phyloP scores from a whole-genome alignment of 2,329 filamentous ascomycete genomes.

The Emydomyces testavorans region DNA sequence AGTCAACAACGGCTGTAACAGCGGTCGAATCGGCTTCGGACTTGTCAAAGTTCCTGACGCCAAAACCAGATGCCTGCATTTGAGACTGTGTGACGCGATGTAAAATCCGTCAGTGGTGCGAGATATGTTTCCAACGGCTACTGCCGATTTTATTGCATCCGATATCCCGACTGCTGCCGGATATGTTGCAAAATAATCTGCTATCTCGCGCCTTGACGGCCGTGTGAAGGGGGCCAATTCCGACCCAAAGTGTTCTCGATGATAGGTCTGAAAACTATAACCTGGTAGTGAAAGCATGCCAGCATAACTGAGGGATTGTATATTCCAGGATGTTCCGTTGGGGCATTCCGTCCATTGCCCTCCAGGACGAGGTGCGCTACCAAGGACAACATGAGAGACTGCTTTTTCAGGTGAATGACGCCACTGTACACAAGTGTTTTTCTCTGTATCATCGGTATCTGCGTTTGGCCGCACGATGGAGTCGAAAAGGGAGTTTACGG shows the following conservation, averaged over 20 bases:
- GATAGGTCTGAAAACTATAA: conserved; percentile 46
- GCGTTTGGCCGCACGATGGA: conserved; percentile 48
- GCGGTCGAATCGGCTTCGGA: conserved; percentile 40
- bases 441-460: conserved; percentile 44
- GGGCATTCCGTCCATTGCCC: conserved; percentile 51
- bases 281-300: conserved; percentile 51
- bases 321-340: conserved; percentile 43
- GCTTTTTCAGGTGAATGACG: conserved; percentile 40
- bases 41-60: conserved; percentile 50
- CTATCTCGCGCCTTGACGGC: conserved; percentile 44
- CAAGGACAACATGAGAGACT: conserved; percentile 45
- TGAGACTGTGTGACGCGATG: conserved; percentile 41
- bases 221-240: conserved; percentile 42
- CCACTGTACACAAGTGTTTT: conserved; percentile 45
- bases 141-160: conserved; percentile 36
- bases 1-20: conserved; percentile 38
- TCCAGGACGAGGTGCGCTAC: conserved; percentile 40
- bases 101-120: conserved; percentile 39
- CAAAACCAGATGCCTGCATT: conserved; percentile 46
- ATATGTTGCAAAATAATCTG: conserved; percentile 46
- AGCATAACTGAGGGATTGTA: conserved; percentile 50
- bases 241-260: conserved; percentile 33
- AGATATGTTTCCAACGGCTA: conserved; percentile 35
- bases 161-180: conserved; percentile 43
- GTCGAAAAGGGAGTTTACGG: conserved; percentile 49